Evolutionary conservation across 164 flowering plant species (phyloP).

Genomic region (Tinospora cordifolia): DNA sequence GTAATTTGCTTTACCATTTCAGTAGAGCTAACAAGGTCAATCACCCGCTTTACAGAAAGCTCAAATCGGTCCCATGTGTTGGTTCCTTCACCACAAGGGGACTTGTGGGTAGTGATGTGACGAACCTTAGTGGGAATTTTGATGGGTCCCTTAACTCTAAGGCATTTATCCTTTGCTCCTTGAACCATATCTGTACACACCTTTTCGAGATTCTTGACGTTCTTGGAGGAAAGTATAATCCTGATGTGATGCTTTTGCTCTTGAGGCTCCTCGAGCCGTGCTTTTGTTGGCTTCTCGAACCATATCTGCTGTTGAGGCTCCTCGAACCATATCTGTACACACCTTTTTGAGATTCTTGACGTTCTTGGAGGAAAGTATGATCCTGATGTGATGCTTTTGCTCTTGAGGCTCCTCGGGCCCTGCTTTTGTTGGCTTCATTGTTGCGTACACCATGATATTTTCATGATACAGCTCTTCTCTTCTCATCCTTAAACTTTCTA

Average conservation of each 20-base stretch:
- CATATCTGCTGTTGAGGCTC: too few species aligned
- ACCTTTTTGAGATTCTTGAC: too few species aligned
- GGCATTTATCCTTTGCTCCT: conserved; percentile 2
- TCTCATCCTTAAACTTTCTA: too few species aligned
- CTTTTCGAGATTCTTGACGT: conserved; percentile 42
- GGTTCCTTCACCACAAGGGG: conserved; percentile 42
- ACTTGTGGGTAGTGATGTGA: conserved; percentile 8
- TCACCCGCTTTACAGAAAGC: conserved; percentile 80
- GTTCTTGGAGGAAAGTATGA: conserved; percentile 40
- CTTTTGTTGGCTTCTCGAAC: conserved; percentile 30
- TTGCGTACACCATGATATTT: neutral
- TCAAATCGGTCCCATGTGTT: conserved; percentile 91
- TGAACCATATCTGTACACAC: conserved; percentile 10
- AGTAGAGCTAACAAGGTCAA: conserved; percentile 77
- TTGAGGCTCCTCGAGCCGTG: conserved; percentile 32
- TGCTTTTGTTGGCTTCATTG: conserved; percentile 28
- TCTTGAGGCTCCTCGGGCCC: conserved; percentile 35
- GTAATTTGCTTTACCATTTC: conserved; percentile 90
- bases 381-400: conserved; percentile 31
- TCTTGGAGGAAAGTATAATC: conserved; percentile 41
- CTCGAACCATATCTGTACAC: too few species aligned
- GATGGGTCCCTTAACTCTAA: conserved; percentile 12
- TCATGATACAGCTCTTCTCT: too few species aligned
- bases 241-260: conserved; percentile 32
- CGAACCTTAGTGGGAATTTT: conserved; percentile 26